These are phyloP conservation scores for Jamesozyma hellenica DNA, from an alignment of 805 yeast species.

Conservation along the genomic window DNA sequence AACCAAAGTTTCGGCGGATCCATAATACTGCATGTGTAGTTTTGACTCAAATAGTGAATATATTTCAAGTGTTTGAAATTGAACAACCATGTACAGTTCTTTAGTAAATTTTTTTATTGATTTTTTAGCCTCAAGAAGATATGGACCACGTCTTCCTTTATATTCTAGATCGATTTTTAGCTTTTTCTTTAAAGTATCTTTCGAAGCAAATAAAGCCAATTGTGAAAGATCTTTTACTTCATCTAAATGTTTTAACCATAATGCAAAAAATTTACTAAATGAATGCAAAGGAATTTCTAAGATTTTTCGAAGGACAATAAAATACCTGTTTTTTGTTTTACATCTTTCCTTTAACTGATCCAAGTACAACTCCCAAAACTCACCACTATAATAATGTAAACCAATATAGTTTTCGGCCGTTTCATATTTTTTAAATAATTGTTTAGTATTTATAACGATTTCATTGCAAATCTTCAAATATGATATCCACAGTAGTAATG, in stretches of 20 bases:
- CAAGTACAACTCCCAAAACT: slow-evolving; percentile 29
- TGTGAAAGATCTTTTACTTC: slow-evolving; percentile 21
- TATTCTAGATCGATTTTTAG: slow-evolving; percentile 16
- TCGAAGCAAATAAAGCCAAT: slow-evolving; percentile 15
- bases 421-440: slow-evolving; percentile 23
- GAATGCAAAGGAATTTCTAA: slow-evolving; percentile 26
- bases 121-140: slow-evolving; percentile 29
- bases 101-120: slow-evolving; percentile 23
- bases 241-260: slow-evolving; percentile 25
- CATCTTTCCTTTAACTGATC: slow-evolving; percentile 20
- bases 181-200: slow-evolving; percentile 18
- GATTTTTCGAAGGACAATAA: slow-evolving; percentile 22
- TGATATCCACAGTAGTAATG: slow-evolving; percentile 25
- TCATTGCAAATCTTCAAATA: slow-evolving; percentile 27
- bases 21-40: slow-evolving; percentile 19
- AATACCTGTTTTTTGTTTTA: slow-evolving; percentile 14
- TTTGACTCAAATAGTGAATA: slow-evolving; percentile 26
- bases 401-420: slow-evolving; percentile 26
- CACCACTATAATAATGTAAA: slow-evolving; percentile 27
- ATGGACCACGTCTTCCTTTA: slow-evolving; percentile 24
- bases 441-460: slow-evolving; percentile 13
- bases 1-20: slow-evolving; percentile 21
- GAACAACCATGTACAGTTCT: slow-evolving; percentile 24
- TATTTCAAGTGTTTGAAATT: slow-evolving; percentile 23
- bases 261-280: slow-evolving; percentile 24